These are phyloP conservation scores for Geosmithia morbida DNA, from an alignment of 2,329 filamentous ascomycete species.

Conservation along the genomic window DNA sequence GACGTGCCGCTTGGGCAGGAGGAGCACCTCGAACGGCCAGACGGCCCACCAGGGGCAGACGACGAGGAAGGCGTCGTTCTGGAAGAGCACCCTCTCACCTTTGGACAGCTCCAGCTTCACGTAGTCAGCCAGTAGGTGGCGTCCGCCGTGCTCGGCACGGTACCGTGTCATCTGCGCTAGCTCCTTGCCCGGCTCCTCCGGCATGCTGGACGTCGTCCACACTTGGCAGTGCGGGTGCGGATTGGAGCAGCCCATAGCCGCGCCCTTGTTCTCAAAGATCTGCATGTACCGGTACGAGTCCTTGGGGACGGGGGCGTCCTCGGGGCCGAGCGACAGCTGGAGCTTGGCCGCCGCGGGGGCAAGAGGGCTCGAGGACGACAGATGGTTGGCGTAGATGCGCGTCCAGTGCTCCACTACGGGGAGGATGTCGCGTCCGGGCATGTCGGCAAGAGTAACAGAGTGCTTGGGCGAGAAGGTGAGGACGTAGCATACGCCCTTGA, in stretches of 20 bases:
- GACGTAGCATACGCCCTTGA: slow-evolving; percentile 94
- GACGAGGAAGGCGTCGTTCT: slow-evolving; percentile 73
- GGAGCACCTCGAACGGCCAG: slow-evolving; percentile 93
- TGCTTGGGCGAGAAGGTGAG: slow-evolving; percentile 87
- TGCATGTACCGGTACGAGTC: slow-evolving; percentile 94
- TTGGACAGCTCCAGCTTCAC: slow-evolving; percentile 70
- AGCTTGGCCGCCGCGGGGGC: slow-evolving; percentile 22
- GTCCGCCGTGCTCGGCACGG: slow-evolving; percentile 52
- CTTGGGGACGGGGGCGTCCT: slow-evolving; percentile 32
- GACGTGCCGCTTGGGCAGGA: slow-evolving; percentile 73
- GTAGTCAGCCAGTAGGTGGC: slow-evolving; percentile 76
- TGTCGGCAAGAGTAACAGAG: slow-evolving; percentile 84
- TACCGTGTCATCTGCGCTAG: slow-evolving; percentile 69
- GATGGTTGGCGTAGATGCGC: slow-evolving; percentile 69
- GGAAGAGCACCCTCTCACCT: slow-evolving; percentile 72
- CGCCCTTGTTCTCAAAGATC: slow-evolving; percentile 98
- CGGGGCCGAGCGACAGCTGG: slow-evolving; percentile 20
- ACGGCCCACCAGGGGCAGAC: slow-evolving; percentile 96
- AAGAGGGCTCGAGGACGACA: slow-evolving; percentile 58
- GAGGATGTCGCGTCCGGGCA: slow-evolving; percentile 60
- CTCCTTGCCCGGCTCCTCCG: slow-evolving; percentile 78
- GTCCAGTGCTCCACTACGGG: slow-evolving; percentile 87
- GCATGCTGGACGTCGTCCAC: slow-evolving; percentile 85
- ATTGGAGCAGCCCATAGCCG: slow-evolving; percentile 97
- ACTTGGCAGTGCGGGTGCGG: slow-evolving; percentile 94